phyloP scores from a whole-genome alignment of 140 eudicot species.

The Stevia rebaudiana region DNA sequence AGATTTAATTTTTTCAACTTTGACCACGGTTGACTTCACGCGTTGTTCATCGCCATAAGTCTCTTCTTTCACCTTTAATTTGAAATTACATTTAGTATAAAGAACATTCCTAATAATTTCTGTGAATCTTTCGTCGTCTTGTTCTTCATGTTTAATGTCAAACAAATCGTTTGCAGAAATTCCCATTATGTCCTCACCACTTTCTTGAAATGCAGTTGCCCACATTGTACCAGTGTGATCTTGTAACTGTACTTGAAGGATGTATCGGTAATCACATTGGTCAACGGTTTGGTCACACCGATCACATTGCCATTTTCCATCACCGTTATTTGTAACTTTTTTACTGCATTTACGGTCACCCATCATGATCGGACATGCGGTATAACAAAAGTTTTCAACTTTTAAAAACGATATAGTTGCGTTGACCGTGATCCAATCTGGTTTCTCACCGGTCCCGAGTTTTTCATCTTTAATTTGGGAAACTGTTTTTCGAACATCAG shows the following conservation, averaged over 20 bases:
- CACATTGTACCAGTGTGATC: slow-evolving; percentile 78
- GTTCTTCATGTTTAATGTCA: slow-evolving; percentile 51
- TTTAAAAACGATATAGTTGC: slow-evolving; percentile 44
- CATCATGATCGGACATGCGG: slow-evolving; percentile 70
- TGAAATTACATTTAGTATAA: slow-evolving; percentile 40
- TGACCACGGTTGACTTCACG: slow-evolving; percentile 68
- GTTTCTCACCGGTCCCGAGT: slow-evolving; percentile 80
- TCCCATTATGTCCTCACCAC: slow-evolving; percentile 70
- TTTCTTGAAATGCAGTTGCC: slow-evolving; percentile 88
- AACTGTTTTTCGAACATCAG: slow-evolving; percentile 60
- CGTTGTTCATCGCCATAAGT: slow-evolving; percentile 60
- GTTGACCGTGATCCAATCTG: slow-evolving; percentile 68
- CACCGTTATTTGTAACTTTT: slow-evolving; percentile 74
- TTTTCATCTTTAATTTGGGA: slow-evolving; percentile 92
- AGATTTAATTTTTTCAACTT: slow-evolving; percentile 51
- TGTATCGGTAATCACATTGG: slow-evolving; percentile 76
- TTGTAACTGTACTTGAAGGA: slow-evolving; percentile 67
- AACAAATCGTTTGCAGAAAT: slow-evolving; percentile 66
- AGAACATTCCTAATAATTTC: slow-evolving; percentile 43
- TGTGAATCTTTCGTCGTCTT: slow-evolving; percentile 57
- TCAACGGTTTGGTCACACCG: slow-evolving; percentile 63
- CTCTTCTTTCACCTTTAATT: slow-evolving; percentile 90
- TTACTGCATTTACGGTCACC: slow-evolving; percentile 70
- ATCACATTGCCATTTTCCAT: slow-evolving; percentile 89
- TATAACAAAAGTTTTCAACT: slow-evolving; percentile 61